Evolutionary conservation across 257 asterid genomes (phyloP), one percentile per base, ranked within the genome.

Genomic region (Cordia subcordata): DNA sequence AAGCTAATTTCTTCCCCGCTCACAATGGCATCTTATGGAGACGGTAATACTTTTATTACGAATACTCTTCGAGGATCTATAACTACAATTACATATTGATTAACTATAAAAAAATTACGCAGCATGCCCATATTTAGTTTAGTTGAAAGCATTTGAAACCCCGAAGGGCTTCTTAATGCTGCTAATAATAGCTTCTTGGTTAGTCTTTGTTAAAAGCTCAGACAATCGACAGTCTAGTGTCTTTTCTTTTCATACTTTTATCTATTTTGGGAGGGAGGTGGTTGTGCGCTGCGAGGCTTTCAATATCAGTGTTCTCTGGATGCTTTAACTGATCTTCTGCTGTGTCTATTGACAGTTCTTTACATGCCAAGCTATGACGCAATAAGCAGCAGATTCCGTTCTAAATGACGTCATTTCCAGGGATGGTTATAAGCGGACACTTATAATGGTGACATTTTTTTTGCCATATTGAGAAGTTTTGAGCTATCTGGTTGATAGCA

Each of bases 1-100:
- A 79, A 78, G 69, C 94, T 93, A 53, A 20, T 93, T 17, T 52
- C 78, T 15, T 78, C 94, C 35, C 99, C 97, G 47, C 92, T 93
- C 61, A 85, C 97, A 63, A 74, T 93, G 95, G 99, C 97, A 56
- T 86, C 95, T 19, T 85, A 85, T 51, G 99, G 99, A 73, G 97
- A 89, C 33, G 99, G 99, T 93, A 86, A 75, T 63, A 57, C 32
- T 57, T 58, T 32, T 63, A 19, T 51, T 35, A 37, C n/a, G 8
- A 44, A 27, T 27, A 69, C 27, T 27, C 35, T 27, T 27, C 35
- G 6, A 27, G 35, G 6, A 27, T 6, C 3, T 27, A 6, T 27
- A 27, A 27, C 3, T 27, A 27, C 3, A 1, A 27, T 27, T 27
- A 27, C 6, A 27, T 27, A 27, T 27, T 27, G n/a, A 27, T 27